A percentile compares a stretch with the other conserved stretches of the same genome.
These are phyloP conservation scores for Verticillium dahliae DNA, from an alignment of 2,329 filamentous ascomycete genomes.

Conservation along the genomic window DNA sequence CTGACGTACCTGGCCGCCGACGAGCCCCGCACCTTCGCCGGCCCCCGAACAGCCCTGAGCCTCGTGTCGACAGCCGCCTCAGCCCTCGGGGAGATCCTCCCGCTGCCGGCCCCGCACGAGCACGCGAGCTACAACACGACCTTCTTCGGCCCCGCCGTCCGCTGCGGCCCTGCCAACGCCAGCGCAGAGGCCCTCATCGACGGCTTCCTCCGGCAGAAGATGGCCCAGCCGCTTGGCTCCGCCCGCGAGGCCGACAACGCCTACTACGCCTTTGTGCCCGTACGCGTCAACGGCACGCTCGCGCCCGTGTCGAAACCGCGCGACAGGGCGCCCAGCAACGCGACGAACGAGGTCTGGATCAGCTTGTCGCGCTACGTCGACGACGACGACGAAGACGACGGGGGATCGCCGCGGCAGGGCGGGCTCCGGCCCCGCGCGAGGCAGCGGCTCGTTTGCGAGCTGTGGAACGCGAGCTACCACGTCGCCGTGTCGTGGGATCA, in stretches of 20 bases:
- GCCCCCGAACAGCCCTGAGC: conserved; percentile 2
- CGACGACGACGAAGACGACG: no score
- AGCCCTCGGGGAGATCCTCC: conserved; percentile 1
- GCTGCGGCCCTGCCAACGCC: neutral
- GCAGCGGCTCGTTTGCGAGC: conserved; percentile 1
- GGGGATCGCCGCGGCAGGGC: neutral
- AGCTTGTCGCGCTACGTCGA: conserved; percentile 1
- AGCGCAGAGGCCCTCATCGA: neutral
- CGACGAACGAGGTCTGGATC: conserved; percentile 4
- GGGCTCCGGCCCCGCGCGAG: neutral
- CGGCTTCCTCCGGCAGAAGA: conserved; percentile 1
- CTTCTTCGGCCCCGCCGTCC: conserved; percentile 2
- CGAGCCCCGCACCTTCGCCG: neutral
- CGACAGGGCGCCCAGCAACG: neutral
- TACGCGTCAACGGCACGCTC: neutral
- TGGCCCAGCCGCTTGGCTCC: neutral
- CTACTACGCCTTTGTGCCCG: conserved; percentile 5
- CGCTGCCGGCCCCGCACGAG: neutral
- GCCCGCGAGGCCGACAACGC: conserved; percentile 2
- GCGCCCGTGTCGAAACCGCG: neutral
- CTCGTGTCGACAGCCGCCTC: conserved; percentile 1
- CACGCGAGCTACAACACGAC: neutral
- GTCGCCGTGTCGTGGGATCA: neutral
- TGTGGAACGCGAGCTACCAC: conserved; percentile 3
- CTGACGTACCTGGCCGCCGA: neutral